phyloP scores from a whole-genome alignment of 2,329 filamentous ascomycete genomes.

The Aspergillus neoniger region DNA sequence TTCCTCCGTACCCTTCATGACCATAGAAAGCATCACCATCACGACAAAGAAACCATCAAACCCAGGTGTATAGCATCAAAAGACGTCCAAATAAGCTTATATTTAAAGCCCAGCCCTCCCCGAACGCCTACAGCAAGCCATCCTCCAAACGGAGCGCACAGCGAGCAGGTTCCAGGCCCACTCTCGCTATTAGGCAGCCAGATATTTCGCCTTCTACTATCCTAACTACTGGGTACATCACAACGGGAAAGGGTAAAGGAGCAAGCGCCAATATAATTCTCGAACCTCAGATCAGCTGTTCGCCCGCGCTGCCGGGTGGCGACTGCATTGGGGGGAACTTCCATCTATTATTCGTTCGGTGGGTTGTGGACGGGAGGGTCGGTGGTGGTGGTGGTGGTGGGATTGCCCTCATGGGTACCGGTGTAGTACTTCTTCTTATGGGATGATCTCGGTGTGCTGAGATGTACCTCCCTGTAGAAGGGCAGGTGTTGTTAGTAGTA shows the following conservation, averaged over 20 bases:
- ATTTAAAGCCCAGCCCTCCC: conserved; percentile 13
- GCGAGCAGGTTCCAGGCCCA: conserved; percentile 13
- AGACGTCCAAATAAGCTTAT: conserved; percentile 25
- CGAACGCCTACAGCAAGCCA: not conserved
- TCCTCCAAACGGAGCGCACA: conserved; percentile 13
- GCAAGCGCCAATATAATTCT: not conserved
- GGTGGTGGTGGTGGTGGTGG: not conserved
- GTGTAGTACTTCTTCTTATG: not conserved
- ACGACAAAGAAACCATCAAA: not conserved
- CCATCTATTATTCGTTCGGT: not conserved
- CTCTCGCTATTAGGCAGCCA: conserved; percentile 20
- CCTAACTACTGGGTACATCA: not conserved
- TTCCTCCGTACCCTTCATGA: conserved; percentile 1
- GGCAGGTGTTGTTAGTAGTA: not conserved
- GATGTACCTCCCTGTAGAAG: not conserved
- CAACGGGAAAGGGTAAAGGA: not conserved
- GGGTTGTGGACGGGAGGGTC: not conserved
- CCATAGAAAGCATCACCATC: not conserved
- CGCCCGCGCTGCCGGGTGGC: not conserved
- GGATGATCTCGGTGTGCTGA: not conserved
- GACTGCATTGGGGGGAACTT: not conserved
- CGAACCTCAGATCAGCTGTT: not conserved
- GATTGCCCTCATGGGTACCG: not conserved
- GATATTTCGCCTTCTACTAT: not conserved
- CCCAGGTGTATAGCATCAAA: not conserved